Evolutionary conservation across 345 rosid genomes (phyloP).

Genomic region (Punica granatum): DNA sequence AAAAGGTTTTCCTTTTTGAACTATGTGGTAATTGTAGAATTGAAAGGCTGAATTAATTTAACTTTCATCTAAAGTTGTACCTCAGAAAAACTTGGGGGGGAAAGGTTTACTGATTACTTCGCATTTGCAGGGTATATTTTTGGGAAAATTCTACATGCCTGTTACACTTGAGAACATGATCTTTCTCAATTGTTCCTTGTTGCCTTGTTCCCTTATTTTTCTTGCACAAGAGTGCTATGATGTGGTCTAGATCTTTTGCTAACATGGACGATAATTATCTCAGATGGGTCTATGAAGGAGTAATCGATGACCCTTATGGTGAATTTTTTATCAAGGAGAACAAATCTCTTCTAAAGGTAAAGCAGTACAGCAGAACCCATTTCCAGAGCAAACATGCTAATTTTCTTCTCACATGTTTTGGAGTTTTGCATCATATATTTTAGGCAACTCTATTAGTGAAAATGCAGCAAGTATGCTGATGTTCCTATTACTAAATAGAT

Average conservation of each 20-base stretch:
- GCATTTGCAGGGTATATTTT: not conserved
- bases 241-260: slow-evolving; percentile 6
- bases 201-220: not conserved
- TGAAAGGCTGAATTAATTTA: not conserved
- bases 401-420: slow-evolving; percentile 1
- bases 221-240: not conserved
- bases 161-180: no score
- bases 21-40: not conserved
- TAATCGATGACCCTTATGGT: slow-evolving; percentile 93
- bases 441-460: not conserved
- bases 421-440: not conserved
- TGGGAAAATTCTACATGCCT: no score
- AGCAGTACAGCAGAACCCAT: not conserved
- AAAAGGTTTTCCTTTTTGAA: not conserved
- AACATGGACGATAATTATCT: slow-evolving; percentile 14
- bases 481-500: not conserved
- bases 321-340: slow-evolving; percentile 92
- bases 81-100: not conserved
- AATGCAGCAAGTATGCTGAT: not conserved
- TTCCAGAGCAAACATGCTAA: not conserved
- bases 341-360: slow-evolving; percentile 84
- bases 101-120: not conserved
- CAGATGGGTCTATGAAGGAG: slow-evolving; percentile 99
- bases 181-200: not conserved
- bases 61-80: not conserved